Base-by-base conservation (phyloP, 2,329 filamentous ascomycete genomes). In the Trichoderma brevicompactum region DNA sequence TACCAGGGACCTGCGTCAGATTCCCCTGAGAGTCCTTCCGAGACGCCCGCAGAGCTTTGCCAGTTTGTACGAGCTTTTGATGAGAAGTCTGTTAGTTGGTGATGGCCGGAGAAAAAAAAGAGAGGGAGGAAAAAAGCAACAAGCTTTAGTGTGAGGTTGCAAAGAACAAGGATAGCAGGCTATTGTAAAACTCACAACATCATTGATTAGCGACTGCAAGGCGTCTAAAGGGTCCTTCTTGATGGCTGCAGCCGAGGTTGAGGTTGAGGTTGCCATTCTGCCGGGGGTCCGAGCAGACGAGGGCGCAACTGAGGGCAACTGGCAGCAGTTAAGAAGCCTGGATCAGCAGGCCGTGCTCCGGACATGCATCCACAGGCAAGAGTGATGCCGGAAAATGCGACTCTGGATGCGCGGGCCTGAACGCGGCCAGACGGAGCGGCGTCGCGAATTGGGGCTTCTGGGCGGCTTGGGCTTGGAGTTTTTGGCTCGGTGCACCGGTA, bases 201-300 rank as follows among this genome's bases (percentile, higher is more conserved):
- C 82, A 69, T 85, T 84, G 69, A 87, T 77, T 70, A 84, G 81
- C 61, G 77, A 76, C 71, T 86, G 80, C n/a, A 87, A 77, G 65
- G 79, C 74, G 61, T 83, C 79, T 28, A 85, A 70, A 34, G 81
- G 75, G 60, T 80, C 77, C 66, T 76, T 74, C 62, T 73, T 65
- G 32, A 49, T 34, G 15, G 49, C 48, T n/a, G 23, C 15, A 7
- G 54, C n/a, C 6, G 61, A 53, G 12, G 34, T 23, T 36, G 61
- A 64, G 2, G 34, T 38, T 17, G 59, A 56, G 32, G 40, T 46
- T 19, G 58, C 32, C 64, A 64, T 64, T 38, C 28, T 17, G 55
- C 32, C 36, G 38, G 40, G 17, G 17, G 48, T 41, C 8, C 40
- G 49, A 28, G 28, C 44, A 8, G 28, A 15, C 17, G 38, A 43